Base-by-base conservation (phyloP, 176 grass and related monocot species). In the Tillandsia fasciculata region DNA sequence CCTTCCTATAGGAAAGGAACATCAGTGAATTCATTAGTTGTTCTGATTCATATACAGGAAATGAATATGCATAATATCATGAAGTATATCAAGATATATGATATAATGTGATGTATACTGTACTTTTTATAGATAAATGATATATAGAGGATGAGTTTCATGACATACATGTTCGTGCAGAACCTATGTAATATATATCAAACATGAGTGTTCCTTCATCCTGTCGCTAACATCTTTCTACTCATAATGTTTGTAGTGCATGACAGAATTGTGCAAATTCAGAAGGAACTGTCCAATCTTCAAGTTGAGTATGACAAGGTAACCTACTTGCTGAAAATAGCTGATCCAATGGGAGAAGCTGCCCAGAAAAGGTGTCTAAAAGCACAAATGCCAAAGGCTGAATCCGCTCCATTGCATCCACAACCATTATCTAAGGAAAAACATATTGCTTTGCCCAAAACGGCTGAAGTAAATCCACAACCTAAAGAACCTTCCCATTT, bases 281-380 rank as follows among this genome's bases (percentile, higher is more conserved):
- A 99, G 49, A 92, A 93, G 83, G 89, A 90, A 53, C 47, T 99
- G 54, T 82, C 68, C 42, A 86, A 87, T 80, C 86, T 90, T 70
- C 86, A 87, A 77, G 57, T 47, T 58, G 87, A 99, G 69, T 74
- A 92, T 64, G 79, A 88, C 80, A 99, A 80, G 78, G 76, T 87
- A 81, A 79, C 80, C 42, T 99, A 93, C 73, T 71, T 99, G 74
- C 84, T 93, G 26, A 99, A 85, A 87, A 90, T 93, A 81, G 94
- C 94, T 53, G 94, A 99, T 71, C 89, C 94, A 68, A 87, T 83
- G 75, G 94, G 94, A 80, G 89, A 93, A 81, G 86, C 89, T 64
- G 82, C 82, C 80, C 68, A 11, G 63, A 93, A 86, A 79, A 93
- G 89, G 75, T 84, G 84, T 71, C 59, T 81, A 53, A 86, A 86